These are phyloP conservation scores for Astraeus odoratus DNA, from an alignment of 768 basidiomycete genomes.

Conservation along the genomic window DNA sequence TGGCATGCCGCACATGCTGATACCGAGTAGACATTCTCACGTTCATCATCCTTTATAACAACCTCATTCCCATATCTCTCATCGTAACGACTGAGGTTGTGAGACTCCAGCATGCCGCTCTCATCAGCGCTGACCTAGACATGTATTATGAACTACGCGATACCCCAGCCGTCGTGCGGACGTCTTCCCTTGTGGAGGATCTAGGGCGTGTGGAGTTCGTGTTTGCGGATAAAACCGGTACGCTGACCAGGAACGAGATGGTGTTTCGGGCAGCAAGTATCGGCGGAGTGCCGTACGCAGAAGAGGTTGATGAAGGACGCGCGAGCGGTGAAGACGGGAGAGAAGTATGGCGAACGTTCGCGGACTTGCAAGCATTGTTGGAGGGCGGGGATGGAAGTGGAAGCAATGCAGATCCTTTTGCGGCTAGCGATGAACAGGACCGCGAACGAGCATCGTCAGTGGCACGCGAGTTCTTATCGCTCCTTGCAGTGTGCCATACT, in stretches of 20 bases:
- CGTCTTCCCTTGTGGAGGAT: constrained; percentile 96
- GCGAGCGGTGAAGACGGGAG: constrained; percentile 50
- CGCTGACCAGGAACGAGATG: constrained; percentile 97
- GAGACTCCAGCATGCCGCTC: constrained; percentile 94
- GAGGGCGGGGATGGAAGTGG: constrained; percentile 28
- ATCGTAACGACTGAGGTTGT: constrained; percentile 99
- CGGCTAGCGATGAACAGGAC: constrained; percentile 21
- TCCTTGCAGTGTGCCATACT: constrained; percentile 94
- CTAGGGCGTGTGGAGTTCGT: constrained; percentile 97
- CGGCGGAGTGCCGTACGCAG: constrained; percentile 84
- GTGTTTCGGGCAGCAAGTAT: constrained; percentile 90
- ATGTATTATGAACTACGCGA: constrained; percentile 97
- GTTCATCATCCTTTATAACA: constrained; percentile 98
- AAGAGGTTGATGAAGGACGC: constrained; percentile 82
- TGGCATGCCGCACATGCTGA: not conserved
- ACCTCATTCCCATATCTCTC: constrained; percentile 96
- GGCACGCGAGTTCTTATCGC: constrained; percentile 65
- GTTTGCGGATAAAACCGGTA: constrained; percentile 93
- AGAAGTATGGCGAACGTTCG: constrained; percentile 74
- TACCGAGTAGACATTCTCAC: constrained; percentile 78
- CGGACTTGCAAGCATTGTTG: constrained; percentile 55
- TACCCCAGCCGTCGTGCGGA: constrained; percentile 95
- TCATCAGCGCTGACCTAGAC: constrained; percentile 96
- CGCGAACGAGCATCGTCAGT: constrained; percentile 39
- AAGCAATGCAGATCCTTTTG: constrained; percentile 48